Percentiles rank a stretch among this genome's conserved stretches.
Conservation (phyloP, 2,329 filamentous ascomycete species). For the Fusarium torulosum region DNA sequence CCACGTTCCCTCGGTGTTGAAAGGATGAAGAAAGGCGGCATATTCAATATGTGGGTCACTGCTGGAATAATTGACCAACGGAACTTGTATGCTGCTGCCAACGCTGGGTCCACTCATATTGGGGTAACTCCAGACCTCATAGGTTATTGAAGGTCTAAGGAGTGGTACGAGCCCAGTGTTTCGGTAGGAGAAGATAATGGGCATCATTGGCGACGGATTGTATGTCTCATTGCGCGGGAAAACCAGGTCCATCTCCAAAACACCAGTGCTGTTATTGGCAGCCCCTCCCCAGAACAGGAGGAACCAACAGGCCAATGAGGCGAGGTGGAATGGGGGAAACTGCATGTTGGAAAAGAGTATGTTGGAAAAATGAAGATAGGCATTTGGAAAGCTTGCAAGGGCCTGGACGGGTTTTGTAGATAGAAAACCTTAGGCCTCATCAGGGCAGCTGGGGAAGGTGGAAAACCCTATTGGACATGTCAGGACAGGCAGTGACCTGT, state of each 20-base stretch:
- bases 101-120: not conserved
- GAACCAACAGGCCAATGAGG: not conserved
- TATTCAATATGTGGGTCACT: not conserved
- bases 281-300: not conserved
- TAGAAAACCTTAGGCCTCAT: no score
- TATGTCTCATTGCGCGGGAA: not conserved
- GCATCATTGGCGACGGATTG: not conserved
- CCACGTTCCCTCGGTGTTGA: not conserved
- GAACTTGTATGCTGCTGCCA: rapidly evolving
- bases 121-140: not conserved
- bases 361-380: no score
- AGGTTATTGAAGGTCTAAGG: not conserved
- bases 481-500: not conserved
- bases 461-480: no score
- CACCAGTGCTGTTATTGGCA: not conserved
- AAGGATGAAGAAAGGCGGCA: not conserved
- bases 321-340: rapidly evolving
- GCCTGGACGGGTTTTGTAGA: not conserved
- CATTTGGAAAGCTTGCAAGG: not conserved
- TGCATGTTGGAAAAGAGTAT: not conserved
- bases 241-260: not conserved
- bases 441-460: no score
- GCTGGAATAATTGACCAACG: not conserved
- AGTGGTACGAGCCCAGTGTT: not conserved
- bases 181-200: not conserved